phyloP scores from a whole-genome alignment of 331 rosid species.

The Rosa hybrid region DNA sequence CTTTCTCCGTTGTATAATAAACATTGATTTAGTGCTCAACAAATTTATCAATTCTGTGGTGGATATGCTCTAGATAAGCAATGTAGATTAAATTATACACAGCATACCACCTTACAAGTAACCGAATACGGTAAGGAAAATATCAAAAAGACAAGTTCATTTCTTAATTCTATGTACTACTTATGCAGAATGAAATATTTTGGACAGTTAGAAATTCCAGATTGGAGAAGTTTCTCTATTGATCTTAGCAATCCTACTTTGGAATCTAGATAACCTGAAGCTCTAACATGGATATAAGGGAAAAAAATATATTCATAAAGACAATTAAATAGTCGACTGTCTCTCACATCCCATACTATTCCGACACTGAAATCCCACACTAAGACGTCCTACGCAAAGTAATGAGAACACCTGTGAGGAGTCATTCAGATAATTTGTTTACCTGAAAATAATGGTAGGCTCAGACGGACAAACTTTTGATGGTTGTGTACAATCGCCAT shows the following conservation, averaged over 20 bases:
- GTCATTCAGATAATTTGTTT: constrained; percentile 25
- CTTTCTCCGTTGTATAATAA: background rate
- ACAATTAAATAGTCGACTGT: background rate
- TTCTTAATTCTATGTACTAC: background rate
- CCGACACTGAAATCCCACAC: background rate
- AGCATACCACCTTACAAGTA: background rate
- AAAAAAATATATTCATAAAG: background rate
- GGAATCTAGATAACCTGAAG: background rate
- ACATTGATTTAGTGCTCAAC: background rate
- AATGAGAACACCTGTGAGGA: too few relatives aligned
- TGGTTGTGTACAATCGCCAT: constrained; percentile 88
- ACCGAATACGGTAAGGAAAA: background rate
- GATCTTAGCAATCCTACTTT: background rate
- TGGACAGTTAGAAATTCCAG: background rate
- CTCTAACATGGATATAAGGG: too few relatives aligned
- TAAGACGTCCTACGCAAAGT: background rate
- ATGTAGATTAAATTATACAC: background rate
- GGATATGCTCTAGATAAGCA: too few relatives aligned
- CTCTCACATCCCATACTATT: background rate
- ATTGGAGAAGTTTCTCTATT: background rate
- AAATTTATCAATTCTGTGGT: background rate
- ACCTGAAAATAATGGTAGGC: constrained; percentile 80
- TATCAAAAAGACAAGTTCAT: background rate
- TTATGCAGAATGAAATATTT: background rate
- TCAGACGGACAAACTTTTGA: constrained; percentile 55